Conservation (phyloP, 768 basidiomycete species). For the Lactarius sanguifluus region DNA sequence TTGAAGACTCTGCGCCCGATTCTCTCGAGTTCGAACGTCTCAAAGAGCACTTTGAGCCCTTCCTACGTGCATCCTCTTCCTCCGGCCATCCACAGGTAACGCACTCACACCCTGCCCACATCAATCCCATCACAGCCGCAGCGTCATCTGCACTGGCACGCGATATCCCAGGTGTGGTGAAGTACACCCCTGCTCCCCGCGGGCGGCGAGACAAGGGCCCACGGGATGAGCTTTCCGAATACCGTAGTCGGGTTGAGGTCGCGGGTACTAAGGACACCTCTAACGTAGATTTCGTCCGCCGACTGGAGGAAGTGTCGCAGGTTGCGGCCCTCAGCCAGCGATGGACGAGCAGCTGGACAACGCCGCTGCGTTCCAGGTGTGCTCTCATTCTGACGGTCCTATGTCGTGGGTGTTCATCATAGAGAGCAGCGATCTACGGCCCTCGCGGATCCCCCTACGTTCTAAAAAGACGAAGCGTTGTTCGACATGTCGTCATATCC, state of each 20-base stretch:
- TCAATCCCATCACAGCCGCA: conserved; percentile 79
- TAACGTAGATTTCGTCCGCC: conserved; percentile 69
- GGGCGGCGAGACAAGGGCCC: conserved; percentile 58
- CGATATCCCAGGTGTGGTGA: conserved; percentile 80
- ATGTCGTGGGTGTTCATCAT: conserved; percentile 7
- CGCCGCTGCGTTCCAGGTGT: conserved; percentile 63
- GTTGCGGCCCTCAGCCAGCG: conserved; percentile 75
- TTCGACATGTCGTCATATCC: conserved; percentile 89
- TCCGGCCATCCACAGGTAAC: conserved; percentile 57
- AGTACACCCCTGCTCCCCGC: conserved; percentile 65
- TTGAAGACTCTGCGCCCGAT: conserved; percentile 82
- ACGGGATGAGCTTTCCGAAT: conserved; percentile 76
- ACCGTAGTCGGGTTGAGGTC: conserved; percentile 69
- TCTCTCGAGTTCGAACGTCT: conserved; percentile 89
- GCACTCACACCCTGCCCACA: conserved; percentile 68
- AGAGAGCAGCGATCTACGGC: conserved; percentile 68
- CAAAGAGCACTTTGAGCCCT: conserved; percentile 96
- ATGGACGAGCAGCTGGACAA: conserved; percentile 79
- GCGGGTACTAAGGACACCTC: conserved; percentile 54
- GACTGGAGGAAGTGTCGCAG: conserved; percentile 58
- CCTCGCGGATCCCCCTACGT: conserved; percentile 87
- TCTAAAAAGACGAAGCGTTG: conserved; percentile 96
- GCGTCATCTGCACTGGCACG: conserved; percentile 88
- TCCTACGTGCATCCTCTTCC: conserved; percentile 81
- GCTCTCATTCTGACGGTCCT: conserved; percentile 31